Evolutionary conservation across 495 filamentous ascomycete genomes (phyloP).

Genomic region (Aspergillus sclerotioniger): DNA sequence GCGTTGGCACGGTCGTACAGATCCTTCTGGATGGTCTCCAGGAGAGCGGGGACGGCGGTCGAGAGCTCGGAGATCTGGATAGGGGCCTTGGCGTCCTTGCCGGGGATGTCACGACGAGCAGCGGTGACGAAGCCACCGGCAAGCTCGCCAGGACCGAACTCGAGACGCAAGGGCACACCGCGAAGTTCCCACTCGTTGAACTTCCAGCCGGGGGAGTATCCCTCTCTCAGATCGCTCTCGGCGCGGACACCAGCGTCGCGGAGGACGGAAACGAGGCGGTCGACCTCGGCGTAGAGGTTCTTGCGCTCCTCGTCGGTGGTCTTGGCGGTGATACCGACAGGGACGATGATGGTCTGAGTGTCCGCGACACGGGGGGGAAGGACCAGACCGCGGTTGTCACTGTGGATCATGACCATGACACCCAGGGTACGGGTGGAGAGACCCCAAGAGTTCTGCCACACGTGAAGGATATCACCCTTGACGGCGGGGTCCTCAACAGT

Average conservation of each 20-base stretch:
- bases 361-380: constrained; percentile 88
- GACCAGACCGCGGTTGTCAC: constrained; percentile 90
- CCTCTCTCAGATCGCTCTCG: constrained; percentile 75
- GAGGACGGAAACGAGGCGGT: constrained; percentile 62
- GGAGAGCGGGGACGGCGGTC: constrained; percentile 68
- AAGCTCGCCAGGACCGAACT: constrained; percentile 92
- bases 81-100: constrained; percentile 66
- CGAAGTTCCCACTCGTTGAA: constrained; percentile 98
- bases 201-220: constrained; percentile 91
- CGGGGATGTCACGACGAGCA: constrained; percentile 76
- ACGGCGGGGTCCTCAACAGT: constrained; percentile 85
- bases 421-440: constrained; percentile 92
- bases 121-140: constrained; percentile 78
- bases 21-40: constrained; percentile 84
- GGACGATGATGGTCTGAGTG: constrained; percentile 80
- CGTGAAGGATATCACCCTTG: constrained; percentile 72
- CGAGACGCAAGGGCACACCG: constrained; percentile 87
- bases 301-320: constrained; percentile 72
- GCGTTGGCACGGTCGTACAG: constrained; percentile 80
- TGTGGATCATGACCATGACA: constrained; percentile 97
- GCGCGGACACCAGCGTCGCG: constrained; percentile 65
- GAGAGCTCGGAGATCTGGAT: constrained; percentile 71
- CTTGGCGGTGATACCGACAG: constrained; percentile 90
- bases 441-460: constrained; percentile 99
- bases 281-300: constrained; percentile 67